These are phyloP conservation scores for Fusarium goolgardi DNA, from an alignment of 2,329 filamentous ascomycete genomes.

Conservation along the genomic window DNA sequence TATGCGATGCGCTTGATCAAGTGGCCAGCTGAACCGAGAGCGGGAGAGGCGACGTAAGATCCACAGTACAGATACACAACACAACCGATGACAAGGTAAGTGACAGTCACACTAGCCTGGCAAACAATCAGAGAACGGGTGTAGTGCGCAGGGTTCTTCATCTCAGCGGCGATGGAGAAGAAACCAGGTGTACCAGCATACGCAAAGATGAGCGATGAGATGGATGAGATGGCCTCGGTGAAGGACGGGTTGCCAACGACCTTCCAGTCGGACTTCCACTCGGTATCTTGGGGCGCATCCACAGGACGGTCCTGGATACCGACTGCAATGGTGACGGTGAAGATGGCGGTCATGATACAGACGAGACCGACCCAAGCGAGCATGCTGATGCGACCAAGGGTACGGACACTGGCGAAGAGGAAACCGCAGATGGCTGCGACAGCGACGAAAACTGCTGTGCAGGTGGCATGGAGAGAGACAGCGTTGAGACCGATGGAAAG, in stretches of 20 bases:
- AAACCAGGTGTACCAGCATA: conserved; percentile 54
- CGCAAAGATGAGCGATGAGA: conserved; percentile 53
- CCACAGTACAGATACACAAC: conserved; percentile 61
- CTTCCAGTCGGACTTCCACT: conserved; percentile 50
- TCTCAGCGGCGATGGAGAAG: conserved; percentile 50
- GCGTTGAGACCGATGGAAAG: conserved; percentile 56
- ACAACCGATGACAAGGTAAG: conserved; percentile 51
- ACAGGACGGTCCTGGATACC: conserved; percentile 38
- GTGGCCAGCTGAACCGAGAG: conserved; percentile 58
- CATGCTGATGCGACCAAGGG: conserved; percentile 50
- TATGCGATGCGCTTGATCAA: conserved; percentile 59
- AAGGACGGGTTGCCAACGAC: conserved; percentile 49
- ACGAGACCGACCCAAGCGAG: conserved; percentile 48
- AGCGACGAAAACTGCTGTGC: conserved; percentile 57
- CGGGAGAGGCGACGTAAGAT: conserved; percentile 59
- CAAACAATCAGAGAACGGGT: conserved; percentile 45
- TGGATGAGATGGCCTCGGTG: conserved; percentile 48
- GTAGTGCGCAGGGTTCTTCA: conserved; percentile 48
- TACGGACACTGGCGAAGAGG: conserved; percentile 50
- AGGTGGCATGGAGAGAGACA: conserved; percentile 53
- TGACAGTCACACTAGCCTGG: conserved; percentile 47
- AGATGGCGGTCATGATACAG: conserved; percentile 41
- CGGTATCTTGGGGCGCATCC: conserved; percentile 27
- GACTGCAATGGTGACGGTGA: conserved; percentile 42
- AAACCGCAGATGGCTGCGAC: conserved; percentile 50